phyloP scores from a whole-genome alignment of 1,284 basidiomycete species.

The Ustilago vetiveriae region DNA sequence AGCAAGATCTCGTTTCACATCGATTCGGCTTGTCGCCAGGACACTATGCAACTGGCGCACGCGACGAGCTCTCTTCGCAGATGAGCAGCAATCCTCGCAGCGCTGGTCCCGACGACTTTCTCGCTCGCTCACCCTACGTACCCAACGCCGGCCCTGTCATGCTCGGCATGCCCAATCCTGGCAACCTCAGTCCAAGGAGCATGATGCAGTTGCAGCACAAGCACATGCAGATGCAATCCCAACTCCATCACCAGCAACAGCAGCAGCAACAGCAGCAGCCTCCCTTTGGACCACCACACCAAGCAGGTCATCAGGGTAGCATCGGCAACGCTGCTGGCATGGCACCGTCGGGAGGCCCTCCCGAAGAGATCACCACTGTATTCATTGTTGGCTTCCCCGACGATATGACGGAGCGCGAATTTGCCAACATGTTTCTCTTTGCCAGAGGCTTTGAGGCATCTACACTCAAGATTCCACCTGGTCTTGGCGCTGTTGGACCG shows the following conservation, averaged over 20 bases:
- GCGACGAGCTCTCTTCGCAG: constrained; percentile 26
- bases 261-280: constrained; percentile 24
- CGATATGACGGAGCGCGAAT: constrained; percentile 98
- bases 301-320: constrained; percentile 23
- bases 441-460: constrained; percentile 95
- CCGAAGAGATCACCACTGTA: constrained; percentile 94
- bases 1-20: constrained; percentile 31
- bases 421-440: constrained; percentile 99
- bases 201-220: constrained; percentile 59
- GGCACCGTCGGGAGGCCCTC: constrained; percentile 16
- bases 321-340: constrained; percentile 20
- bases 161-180: constrained; percentile 31
- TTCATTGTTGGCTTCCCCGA: constrained; percentile 99
- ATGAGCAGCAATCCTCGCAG: constrained; percentile 34
- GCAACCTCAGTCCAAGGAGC: constrained; percentile 58
- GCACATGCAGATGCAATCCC: constrained; percentile 55
- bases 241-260: constrained; percentile 33
- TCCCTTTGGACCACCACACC: constrained; percentile 20
- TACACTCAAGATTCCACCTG: constrained; percentile 93
- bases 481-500: constrained; percentile 71
- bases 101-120: constrained; percentile 35
- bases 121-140: constrained; percentile 17
- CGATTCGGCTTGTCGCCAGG: constrained; percentile 41
- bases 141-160: constrained; percentile 18
- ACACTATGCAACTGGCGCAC: constrained; percentile 19